Percentiles rank a stretch among this genome's conserved stretches.
These are phyloP conservation scores for Calonectria honghensis DNA, from an alignment of 2,329 filamentous ascomycete species.

Conservation along the genomic window DNA sequence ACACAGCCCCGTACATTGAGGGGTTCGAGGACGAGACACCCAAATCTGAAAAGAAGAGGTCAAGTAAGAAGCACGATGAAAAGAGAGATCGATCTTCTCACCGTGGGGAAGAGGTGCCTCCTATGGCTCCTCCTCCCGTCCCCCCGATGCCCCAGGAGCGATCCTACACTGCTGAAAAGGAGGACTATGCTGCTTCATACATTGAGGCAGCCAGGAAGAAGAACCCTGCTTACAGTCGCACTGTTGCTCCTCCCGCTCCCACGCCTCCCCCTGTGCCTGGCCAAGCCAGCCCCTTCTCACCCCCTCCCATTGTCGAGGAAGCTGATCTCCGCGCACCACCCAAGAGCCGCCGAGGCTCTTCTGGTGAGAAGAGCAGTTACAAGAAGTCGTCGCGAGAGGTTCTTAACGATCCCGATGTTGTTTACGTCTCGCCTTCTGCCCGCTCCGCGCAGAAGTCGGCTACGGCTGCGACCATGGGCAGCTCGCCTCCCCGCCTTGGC, in stretches of 20 bases:
- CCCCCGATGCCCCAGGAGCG: slow-evolving; percentile 32
- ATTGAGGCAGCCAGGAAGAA: slow-evolving; percentile 57
- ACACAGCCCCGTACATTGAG: slow-evolving; percentile 59
- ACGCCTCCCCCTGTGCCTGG: slow-evolving; percentile 60
- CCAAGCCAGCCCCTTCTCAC: slow-evolving; percentile 48
- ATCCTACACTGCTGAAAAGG: slow-evolving; percentile 42
- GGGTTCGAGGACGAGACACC: slow-evolving; percentile 57
- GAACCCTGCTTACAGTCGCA: slow-evolving; percentile 52
- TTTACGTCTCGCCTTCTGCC: slow-evolving; percentile 55
- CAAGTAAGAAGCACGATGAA: slow-evolving; percentile 63
- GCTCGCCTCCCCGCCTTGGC: slow-evolving; percentile 59
- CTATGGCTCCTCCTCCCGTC: slow-evolving; percentile 49
- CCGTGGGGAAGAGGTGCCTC: slow-evolving; percentile 55
- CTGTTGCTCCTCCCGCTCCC: slow-evolving; percentile 57
- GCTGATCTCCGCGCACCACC: slow-evolving; percentile 59
- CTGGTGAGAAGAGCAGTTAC: slow-evolving; percentile 56
- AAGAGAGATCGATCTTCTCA: slow-evolving; percentile 60
- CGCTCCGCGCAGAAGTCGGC: slow-evolving; percentile 56
- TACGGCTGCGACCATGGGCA: slow-evolving; percentile 51
- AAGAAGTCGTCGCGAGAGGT: slow-evolving; percentile 58
- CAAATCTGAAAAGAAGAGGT: slow-evolving; percentile 62
- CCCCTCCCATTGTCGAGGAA: slow-evolving; percentile 57
- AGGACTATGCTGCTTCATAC: slow-evolving; percentile 53
- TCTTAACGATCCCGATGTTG: slow-evolving; percentile 57
- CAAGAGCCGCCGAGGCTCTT: slow-evolving; percentile 59